Percentiles rank a stretch among this genome's conserved stretches.
Conservation (phyloP, 2,329 filamentous ascomycete genomes). For the Hypoxylon sp. region DNA sequence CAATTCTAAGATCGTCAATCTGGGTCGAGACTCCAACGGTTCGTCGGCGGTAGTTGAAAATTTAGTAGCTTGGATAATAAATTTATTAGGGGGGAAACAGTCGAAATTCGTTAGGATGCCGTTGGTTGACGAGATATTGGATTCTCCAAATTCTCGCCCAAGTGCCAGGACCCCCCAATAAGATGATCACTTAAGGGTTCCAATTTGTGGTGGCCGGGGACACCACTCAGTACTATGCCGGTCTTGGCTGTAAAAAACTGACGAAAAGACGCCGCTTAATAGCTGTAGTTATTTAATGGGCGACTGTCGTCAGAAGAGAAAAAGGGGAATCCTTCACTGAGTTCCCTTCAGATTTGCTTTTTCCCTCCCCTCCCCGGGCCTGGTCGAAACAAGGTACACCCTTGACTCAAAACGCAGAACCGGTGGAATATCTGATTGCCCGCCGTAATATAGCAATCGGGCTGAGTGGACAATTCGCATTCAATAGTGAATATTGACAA, state of each 20-base stretch:
- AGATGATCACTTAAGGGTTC: constrained; percentile 39
- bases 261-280: constrained; percentile 22
- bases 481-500: constrained; percentile 27
- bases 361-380: constrained; percentile 29
- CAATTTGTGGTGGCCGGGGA: constrained; percentile 38
- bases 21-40: background rate
- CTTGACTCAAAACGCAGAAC: constrained; percentile 31
- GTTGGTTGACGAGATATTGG: constrained; percentile 24
- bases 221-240: constrained; percentile 36
- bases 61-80: constrained; percentile 17
- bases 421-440: constrained; percentile 17
- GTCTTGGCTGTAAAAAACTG: constrained; percentile 35
- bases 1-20: constrained; percentile 28
- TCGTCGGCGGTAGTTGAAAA: constrained; percentile 17
- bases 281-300: constrained; percentile 30
- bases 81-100: constrained; percentile 14
- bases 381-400: constrained; percentile 37
- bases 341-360: constrained; percentile 34
- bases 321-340: constrained; percentile 30
- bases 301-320: constrained; percentile 23
- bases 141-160: constrained; percentile 26
- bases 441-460: constrained; percentile 15
- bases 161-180: constrained; percentile 33
- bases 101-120: constrained; percentile 26
- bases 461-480: constrained; percentile 17